Evolutionary conservation across 805 yeast genomes (phyloP), one percentile per base, ranked within the genome.

Genomic region (Jamesozyma gamospora): DNA sequence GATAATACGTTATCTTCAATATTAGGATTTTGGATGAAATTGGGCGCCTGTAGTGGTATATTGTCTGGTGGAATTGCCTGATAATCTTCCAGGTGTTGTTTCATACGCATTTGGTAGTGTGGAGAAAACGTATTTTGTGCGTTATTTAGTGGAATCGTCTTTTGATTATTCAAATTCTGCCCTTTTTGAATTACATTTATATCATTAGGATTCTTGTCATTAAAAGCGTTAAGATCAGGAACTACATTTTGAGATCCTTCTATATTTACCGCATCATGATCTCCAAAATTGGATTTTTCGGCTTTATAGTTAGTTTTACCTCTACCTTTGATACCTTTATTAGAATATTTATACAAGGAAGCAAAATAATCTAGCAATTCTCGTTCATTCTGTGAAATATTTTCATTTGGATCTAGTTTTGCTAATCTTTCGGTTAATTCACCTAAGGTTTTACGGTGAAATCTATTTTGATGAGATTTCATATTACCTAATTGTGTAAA

Each of bases 401-500:
- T 48, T 36, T 62, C 60, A 42, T 65, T 64, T 3, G 74, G 71
- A 15, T 78, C 74, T 34, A 79, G 58, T 45, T 77, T 79, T 0
- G 88, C 86, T 45, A 82, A 61, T 47, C 71, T 73, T 45, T 69
- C 74, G 1, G 92, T 83, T 54, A 86, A 65, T 31, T 66, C 67
- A 46, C 75, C 76, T 45, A 90, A 66, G 0, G 94, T 77, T 8
- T 74, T 74, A 45, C 75, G 61, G 59, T 87, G 97, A 56, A 87
- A 86, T 50, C 87, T 70, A 62, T 88, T 90, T 56, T 90, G 97
- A 59, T 90, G 97, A 0, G 94, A 82, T 62, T 90, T 88, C 67
- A 90, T 71, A 55, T 90, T 90, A 2, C 96, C 96, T 49, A 88
- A 67, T 65, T 90, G 97, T 0, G 96, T 85, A 53, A 88, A 88